A percentile compares a stretch with the other conserved stretches of the same genome.
These are phyloP conservation scores for Plasmodium sp. DNA, from an alignment of 169 alveolate species.

Conservation along the genomic window DNA sequence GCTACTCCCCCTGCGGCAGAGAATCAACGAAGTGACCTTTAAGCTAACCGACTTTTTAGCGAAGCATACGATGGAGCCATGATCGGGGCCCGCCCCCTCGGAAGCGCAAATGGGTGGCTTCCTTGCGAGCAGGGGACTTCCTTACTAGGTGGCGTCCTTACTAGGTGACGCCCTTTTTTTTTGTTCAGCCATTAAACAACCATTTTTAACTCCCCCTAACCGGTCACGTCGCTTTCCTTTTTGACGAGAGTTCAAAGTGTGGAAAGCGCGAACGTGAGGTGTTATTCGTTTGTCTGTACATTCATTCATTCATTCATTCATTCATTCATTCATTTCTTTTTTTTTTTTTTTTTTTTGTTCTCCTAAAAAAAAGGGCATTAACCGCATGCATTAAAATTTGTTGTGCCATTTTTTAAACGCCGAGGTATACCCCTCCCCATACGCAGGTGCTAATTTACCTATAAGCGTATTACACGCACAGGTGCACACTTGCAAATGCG, in stretches of 20 bases:
- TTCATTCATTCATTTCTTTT: background rate
- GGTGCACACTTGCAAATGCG: background rate
- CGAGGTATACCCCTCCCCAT: background rate
- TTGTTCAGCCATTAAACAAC: background rate
- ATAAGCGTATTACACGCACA: background rate
- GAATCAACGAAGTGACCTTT: conserved; percentile 53
- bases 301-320: background rate
- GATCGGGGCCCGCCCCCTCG: background rate
- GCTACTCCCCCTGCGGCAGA: conserved; percentile 39
- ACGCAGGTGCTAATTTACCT: background rate
- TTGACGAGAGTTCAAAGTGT: background rate
- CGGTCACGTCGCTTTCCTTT: background rate
- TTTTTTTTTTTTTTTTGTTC: background rate
- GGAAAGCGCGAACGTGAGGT: background rate
- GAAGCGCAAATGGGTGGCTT: background rate
- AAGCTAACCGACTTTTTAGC: conserved; percentile 24
- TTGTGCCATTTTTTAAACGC: background rate
- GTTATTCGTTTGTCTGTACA: background rate
- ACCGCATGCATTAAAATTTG: background rate
- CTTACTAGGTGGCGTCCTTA: background rate
- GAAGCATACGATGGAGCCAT: conserved; percentile 42
- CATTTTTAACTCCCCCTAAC: background rate
- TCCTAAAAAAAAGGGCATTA: background rate
- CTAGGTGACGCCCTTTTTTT: background rate
- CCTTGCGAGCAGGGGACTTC: background rate